These are phyloP conservation scores for Funneliformis caledonium DNA, from an alignment of 371 early-diverging fungal genomes.

Conservation along the genomic window DNA sequence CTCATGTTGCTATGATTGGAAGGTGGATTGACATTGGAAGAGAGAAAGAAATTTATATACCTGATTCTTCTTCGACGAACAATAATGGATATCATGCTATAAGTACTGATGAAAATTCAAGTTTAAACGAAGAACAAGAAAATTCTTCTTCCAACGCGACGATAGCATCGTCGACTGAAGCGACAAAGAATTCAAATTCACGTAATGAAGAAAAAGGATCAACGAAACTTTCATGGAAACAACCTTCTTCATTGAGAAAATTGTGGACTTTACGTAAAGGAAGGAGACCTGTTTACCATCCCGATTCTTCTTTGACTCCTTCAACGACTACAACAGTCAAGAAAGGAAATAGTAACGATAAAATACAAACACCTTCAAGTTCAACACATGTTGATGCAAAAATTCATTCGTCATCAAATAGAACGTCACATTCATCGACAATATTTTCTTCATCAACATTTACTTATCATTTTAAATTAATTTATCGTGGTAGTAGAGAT, in stretches of 20 bases:
- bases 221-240: not conserved
- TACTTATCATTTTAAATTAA: constrained; percentile 22
- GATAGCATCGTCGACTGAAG: not conserved
- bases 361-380: not conserved
- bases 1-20: constrained; percentile 26
- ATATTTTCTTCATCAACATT: not conserved
- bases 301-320: not conserved
- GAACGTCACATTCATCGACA: not conserved
- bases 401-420: not conserved
- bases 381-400: not conserved
- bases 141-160: not conserved
- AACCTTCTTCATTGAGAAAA: not conserved
- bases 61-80: not conserved
- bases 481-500: constrained; percentile 39
- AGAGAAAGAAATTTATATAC: not conserved
- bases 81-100: not conserved
- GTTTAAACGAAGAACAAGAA: not conserved
- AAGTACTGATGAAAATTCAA: not conserved
- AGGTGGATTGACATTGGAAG: constrained; percentile 26
- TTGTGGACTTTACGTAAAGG: not conserved
- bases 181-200: not conserved
- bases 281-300: not conserved
- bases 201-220: not conserved
- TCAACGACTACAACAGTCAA: not conserved
- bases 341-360: constrained; percentile 9